Percentiles rank a stretch among this genome's conserved stretches.
Evolutionary conservation across 75 land plant genomes (phyloP).

Genomic region (Selaginella moellendorffii): DNA sequence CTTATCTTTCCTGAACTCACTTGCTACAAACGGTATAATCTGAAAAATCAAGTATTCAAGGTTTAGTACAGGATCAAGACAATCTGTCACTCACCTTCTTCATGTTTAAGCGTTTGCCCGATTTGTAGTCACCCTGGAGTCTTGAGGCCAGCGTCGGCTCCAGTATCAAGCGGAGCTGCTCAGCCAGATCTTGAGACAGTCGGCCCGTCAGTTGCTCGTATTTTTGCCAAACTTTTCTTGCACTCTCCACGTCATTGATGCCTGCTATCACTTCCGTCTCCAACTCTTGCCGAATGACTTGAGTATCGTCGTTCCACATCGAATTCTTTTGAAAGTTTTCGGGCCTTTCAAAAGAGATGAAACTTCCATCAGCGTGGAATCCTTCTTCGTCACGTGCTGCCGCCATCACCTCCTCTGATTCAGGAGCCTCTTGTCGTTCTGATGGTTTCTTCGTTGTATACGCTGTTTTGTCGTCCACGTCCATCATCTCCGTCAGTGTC

Average conservation of each 20-base stretch:
- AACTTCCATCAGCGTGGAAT: too few species aligned
- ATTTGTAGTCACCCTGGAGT: slow-evolving; percentile 91
- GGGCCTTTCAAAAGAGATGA: neutral
- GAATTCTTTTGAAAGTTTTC: neutral
- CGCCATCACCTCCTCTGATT: too few species aligned
- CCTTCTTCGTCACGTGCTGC: too few species aligned
- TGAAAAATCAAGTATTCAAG: slow-evolving; percentile 12
- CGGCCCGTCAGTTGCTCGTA: slow-evolving; percentile 55
- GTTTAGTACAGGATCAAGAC: neutral
- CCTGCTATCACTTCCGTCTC: neutral
- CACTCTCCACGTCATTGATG: slow-evolving; percentile 18
- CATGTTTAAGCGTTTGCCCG: slow-evolving; percentile 96
- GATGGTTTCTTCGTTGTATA: too few species aligned
- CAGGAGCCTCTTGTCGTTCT: too few species aligned
- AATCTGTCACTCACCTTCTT: slow-evolving; percentile 43
- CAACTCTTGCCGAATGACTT: neutral
- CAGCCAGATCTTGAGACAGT: slow-evolving; percentile 87
- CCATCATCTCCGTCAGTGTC: neutral
- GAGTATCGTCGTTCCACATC: neutral
- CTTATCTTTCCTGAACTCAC: slow-evolving; percentile 85
- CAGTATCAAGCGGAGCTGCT: slow-evolving; percentile 82
- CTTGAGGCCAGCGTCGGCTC: slow-evolving; percentile 93
- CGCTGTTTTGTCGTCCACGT: too few species aligned
- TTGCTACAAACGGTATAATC: slow-evolving; percentile 97
- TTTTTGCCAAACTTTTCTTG: slow-evolving; percentile 55